Base-by-base conservation (phyloP, 1,139 yeast genomes). In the Protomyces arabidopsidicola region DNA sequence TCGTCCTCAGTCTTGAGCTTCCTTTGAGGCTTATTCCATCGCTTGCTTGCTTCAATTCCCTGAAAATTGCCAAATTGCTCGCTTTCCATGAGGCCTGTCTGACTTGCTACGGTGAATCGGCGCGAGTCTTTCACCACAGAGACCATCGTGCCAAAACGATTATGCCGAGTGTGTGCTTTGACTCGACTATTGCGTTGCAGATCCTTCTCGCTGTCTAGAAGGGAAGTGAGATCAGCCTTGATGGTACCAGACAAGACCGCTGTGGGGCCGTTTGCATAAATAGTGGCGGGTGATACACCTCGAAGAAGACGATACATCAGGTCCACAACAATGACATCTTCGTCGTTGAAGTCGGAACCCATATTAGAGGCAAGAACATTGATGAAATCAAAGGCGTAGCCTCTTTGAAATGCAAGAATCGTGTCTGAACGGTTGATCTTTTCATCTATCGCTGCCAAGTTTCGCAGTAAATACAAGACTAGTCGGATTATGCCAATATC, bases 111-210 rank as follows among this genome's bases (percentile, higher is more conserved):
- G 16, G 89, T 83, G 34, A 88, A 76, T 54, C 87, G 79, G 8
- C 81, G 82, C 65, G 81, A 79, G 64, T 82, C 82, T 34, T 84
- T 81, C 66, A 85, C 83, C 36, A 90, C 79, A 1, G 96, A 86
- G 10, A 90, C 75, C 68, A 91, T 77, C 0, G 98, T 85, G 1
- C 98, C 98, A 76, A 93, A 93, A 53, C 96, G 80, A 2, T 95
- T 93, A 72, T 93, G 98, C 62, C 98, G 81, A 0, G 91, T 67
- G 56, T 53, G 62, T 12, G 70, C 67, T 20, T 75, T 74, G 56
- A 77, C 45, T 12, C 35, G 39, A 51, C 27, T 45, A 24, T 50
- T 53, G 31, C 62, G 79, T 67, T 82, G 84, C 67, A 85, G 74
- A 51, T 78, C 78, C 39, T 79, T 77, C 72, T 90, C 97, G 60